phyloP scores from a whole-genome alignment of 1,284 basidiomycete genomes.

The Coniophora puteana region DNA sequence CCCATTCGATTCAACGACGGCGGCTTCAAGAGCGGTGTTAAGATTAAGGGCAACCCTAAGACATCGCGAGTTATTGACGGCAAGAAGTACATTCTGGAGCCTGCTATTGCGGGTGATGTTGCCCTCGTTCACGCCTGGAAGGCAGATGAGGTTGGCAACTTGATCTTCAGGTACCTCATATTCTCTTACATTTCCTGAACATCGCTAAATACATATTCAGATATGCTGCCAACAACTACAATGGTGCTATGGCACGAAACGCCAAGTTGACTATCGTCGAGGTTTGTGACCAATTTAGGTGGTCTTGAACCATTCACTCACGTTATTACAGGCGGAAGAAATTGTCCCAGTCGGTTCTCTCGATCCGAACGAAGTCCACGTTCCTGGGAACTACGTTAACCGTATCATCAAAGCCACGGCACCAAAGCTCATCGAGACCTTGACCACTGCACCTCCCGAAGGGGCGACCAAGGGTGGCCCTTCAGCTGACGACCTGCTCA shows the following conservation, averaged over 20 bases:
- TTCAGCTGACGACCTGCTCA: conserved; percentile 48
- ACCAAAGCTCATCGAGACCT: conserved; percentile 76
- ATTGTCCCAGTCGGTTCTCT: conserved; percentile 87
- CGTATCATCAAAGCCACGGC: conserved; percentile 77
- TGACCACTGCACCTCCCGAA: conserved; percentile 54
- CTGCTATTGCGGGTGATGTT: conserved; percentile 80
- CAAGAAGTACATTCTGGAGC: conserved; percentile 83
- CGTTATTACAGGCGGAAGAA: conserved; percentile 66
- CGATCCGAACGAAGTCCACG: conserved; percentile 79
- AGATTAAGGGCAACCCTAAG: conserved; percentile 69
- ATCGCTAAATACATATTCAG: conserved; percentile 38
- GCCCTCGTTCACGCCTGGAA: conserved; percentile 97
- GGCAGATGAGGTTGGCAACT: conserved; percentile 85
- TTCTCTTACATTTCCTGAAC: too few relatives aligned
- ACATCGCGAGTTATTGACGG: conserved; percentile 79
- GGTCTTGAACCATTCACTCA: background rate
- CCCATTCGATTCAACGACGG: conserved; percentile 69
- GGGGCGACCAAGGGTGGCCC: conserved; percentile 24
- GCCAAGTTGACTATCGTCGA: conserved; percentile 89
- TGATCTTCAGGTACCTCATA: conserved; percentile 67
- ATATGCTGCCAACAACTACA: conserved; percentile 88
- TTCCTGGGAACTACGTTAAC: conserved; percentile 83
- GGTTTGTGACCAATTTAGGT: conserved; percentile 34
- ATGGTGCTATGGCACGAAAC: conserved; percentile 80
- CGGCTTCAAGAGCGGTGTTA: conserved; percentile 57